These are phyloP conservation scores for Aureobasidium sp. DNA, from an alignment of 2,329 filamentous ascomycete genomes.

Conservation along the genomic window DNA sequence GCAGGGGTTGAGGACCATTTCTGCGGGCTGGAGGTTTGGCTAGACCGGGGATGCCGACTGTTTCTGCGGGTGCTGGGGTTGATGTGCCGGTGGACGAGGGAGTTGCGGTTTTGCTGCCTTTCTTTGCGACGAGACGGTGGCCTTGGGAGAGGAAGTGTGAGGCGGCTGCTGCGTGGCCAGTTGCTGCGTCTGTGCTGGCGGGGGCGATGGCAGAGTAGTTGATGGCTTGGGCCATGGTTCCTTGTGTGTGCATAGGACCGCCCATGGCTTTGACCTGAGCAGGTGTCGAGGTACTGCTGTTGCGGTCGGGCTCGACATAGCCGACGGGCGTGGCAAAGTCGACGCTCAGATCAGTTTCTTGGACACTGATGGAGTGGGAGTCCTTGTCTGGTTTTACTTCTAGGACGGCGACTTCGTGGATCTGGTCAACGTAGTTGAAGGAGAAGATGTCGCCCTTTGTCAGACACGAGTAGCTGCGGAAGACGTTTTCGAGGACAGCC, in stretches of 20 bases:
- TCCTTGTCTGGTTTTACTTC: slow-evolving; percentile 84
- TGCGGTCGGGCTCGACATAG: slow-evolving; percentile 77
- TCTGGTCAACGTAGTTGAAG: slow-evolving; percentile 91
- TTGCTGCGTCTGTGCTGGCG: slow-evolving; percentile 57
- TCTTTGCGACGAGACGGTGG: slow-evolving; percentile 76
- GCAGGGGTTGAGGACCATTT: slow-evolving; percentile 79
- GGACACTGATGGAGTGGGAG: slow-evolving; percentile 77
- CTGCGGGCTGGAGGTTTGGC: slow-evolving; percentile 41
- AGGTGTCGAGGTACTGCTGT: slow-evolving; percentile 81
- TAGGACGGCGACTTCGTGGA: slow-evolving; percentile 87
- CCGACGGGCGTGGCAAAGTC: slow-evolving; percentile 93
- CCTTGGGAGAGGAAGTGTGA: slow-evolving; percentile 77
- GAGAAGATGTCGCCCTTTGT: slow-evolving; percentile 93
- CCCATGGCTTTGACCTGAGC: slow-evolving; percentile 59
- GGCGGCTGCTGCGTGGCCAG: slow-evolving; percentile 55
- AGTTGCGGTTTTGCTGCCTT: slow-evolving; percentile 66
- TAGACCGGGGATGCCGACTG: slow-evolving; percentile 41
- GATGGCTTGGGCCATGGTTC: slow-evolving; percentile 96
- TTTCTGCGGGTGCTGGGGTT: slow-evolving; percentile 52
- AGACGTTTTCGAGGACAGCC: slow-evolving; percentile 92
- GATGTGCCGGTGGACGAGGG: slow-evolving; percentile 36
- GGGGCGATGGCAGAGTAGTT: slow-evolving; percentile 91
- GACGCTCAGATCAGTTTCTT: slow-evolving; percentile 93
- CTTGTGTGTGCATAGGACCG: slow-evolving; percentile 72
- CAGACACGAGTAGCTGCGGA: slow-evolving; percentile 89